A percentile compares a stretch with the other conserved stretches of the same genome.
These are phyloP conservation scores for Euphrasia arctica DNA, from an alignment of 305 asterid genomes.

Conservation along the genomic window DNA sequence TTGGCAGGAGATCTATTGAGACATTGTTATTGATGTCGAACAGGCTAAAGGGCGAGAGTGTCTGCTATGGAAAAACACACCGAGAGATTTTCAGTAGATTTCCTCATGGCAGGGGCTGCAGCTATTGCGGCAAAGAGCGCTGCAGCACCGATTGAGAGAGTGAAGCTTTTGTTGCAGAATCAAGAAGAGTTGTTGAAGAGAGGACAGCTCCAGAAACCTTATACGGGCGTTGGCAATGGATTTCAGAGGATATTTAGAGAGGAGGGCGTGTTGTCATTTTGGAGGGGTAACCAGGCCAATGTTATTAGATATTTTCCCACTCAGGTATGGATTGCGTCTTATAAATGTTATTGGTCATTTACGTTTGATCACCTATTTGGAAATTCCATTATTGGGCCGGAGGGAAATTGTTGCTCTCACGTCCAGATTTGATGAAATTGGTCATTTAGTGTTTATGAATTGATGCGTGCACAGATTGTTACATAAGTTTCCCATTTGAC, in stretches of 20 bases:
- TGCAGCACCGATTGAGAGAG: constrained; percentile 93
- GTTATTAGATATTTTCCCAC: constrained; percentile 90
- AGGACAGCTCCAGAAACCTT: constrained; percentile 80
- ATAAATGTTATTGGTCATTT: background rate
- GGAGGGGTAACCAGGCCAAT: constrained; percentile 98
- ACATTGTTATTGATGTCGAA: constrained; percentile 9
- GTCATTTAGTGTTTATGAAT: background rate
- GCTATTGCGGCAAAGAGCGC: constrained; percentile 69
- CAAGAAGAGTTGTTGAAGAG: constrained; percentile 84
- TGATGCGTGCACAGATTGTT: constrained; percentile 10
- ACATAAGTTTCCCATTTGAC: background rate
- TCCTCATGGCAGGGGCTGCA: constrained; percentile 77
- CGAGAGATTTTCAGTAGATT: constrained; percentile 69
- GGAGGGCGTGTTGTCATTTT: constrained; percentile 67
- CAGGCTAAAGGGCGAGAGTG: constrained; percentile 35
- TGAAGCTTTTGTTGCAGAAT: constrained; percentile 89
- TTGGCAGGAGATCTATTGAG: background rate
- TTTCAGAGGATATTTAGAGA: constrained; percentile 63
- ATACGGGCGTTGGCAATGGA: constrained; percentile 62
- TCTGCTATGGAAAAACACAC: constrained; percentile 44
- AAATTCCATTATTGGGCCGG: background rate
- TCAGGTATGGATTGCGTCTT: constrained; percentile 45
- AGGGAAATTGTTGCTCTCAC: background rate
- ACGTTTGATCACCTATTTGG: constrained; percentile 5
- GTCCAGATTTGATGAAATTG: background rate